Evolutionary conservation across 768 basidiomycete species (phyloP).

Genomic region (Sarcodon aspratus): DNA sequence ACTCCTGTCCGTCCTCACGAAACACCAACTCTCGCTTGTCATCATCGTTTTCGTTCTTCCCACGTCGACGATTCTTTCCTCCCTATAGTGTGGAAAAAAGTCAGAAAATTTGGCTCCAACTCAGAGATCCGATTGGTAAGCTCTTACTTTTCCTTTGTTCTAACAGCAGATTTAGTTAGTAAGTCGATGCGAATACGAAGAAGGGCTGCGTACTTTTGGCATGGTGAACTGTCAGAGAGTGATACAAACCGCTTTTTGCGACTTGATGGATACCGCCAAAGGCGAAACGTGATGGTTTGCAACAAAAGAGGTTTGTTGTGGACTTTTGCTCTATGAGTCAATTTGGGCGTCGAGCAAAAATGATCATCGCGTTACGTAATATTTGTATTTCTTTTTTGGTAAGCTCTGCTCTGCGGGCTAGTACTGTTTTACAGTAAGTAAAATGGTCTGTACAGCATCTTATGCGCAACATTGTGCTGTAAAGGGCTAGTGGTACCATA

Average conservation of each 20-base stretch:
- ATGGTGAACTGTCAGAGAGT: slow-evolving; percentile 17
- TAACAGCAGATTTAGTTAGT: slow-evolving; percentile 17
- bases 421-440: no score
- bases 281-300: no score
- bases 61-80: slow-evolving; percentile 97
- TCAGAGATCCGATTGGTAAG: neutral
- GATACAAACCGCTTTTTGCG: neutral
- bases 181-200: slow-evolving; percentile 3
- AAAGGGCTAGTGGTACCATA: no score
- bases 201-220: slow-evolving; percentile 33
- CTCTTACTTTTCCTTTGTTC: slow-evolving; percentile 69
- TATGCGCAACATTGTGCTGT: no score
- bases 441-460: no score
- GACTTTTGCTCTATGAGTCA: no score
- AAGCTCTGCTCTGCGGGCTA: no score
- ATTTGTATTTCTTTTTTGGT: no score
- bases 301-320: no score
- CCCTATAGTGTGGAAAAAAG: slow-evolving; percentile 41
- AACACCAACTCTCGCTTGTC: slow-evolving; percentile 99
- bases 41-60: slow-evolving; percentile 99
- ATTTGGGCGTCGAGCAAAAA: no score
- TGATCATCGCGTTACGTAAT: no score
- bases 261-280: neutral
- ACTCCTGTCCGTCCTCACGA: slow-evolving; percentile 98
- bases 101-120: neutral